Percentiles rank a stretch among this genome's conserved stretches.
Evolutionary conservation across 352 stramenopile genomes (phyloP).

Genomic region (Pythium folliculosum): DNA sequence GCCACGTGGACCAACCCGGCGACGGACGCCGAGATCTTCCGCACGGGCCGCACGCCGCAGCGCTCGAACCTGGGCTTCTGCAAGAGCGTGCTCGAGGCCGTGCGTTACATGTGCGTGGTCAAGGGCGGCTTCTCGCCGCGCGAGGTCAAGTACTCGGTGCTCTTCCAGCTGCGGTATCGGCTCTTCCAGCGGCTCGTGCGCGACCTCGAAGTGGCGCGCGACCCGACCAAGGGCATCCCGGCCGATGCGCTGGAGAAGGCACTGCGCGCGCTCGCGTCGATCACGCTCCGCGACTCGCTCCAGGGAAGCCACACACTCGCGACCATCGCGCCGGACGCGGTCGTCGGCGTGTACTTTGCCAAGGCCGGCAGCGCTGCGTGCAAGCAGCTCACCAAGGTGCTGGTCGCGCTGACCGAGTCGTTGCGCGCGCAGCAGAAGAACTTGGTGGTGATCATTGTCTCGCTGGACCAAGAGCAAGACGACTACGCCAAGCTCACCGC

Average conservation of each 20-base stretch:
- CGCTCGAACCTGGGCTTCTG: conserved; percentile 78
- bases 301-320: conserved; percentile 69
- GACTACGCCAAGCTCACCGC: conserved; percentile 55
- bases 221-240: conserved; percentile 52
- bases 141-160: conserved; percentile 69
- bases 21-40: neutral
- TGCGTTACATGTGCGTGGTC: conserved; percentile 68
- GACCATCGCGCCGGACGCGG: conserved; percentile 45
- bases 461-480: conserved; percentile 64
- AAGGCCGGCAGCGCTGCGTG: conserved; percentile 47
- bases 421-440: conserved; percentile 45
- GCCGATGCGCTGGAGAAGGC: conserved; percentile 55
- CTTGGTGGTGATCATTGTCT: conserved; percentile 77
- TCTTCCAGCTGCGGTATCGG: conserved; percentile 74
- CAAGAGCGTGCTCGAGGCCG: conserved; percentile 79
- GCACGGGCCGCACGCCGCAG: conserved; percentile 53
- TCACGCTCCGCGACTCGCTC: conserved; percentile 72
- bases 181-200: conserved; percentile 57
- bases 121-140: conserved; percentile 53
- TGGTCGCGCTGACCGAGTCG: conserved; percentile 51
- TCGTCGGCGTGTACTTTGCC: conserved; percentile 82
- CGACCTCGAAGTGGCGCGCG: conserved; percentile 54
- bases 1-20: conserved; percentile 31
- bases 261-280: conserved; percentile 55
- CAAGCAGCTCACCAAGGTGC: conserved; percentile 50